Percentiles rank a stretch among this genome's conserved stretches.
These are phyloP conservation scores for Polyporus arcularius DNA, from an alignment of 768 basidiomycete genomes.

Conservation along the genomic window DNA sequence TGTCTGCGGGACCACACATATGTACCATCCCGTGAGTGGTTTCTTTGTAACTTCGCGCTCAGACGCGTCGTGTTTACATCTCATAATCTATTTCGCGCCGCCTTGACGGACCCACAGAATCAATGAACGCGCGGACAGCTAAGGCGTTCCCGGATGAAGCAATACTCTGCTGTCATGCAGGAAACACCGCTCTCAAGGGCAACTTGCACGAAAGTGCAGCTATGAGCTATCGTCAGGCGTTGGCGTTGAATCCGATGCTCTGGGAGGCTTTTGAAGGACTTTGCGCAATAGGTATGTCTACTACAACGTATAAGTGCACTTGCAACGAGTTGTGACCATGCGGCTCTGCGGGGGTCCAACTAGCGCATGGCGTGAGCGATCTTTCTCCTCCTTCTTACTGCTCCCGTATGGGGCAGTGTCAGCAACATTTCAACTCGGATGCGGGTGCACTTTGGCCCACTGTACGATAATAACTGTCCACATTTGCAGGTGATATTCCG, in stretches of 20 bases:
- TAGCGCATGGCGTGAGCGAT: too few relatives aligned
- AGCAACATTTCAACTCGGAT: too few relatives aligned
- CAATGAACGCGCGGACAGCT: constrained; percentile 53
- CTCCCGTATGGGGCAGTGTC: too few relatives aligned
- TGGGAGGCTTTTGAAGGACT: constrained; percentile 95
- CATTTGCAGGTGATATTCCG: constrained; percentile 58
- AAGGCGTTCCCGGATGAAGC: constrained; percentile 71
- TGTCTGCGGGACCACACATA: constrained; percentile 55
- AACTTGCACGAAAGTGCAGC: constrained; percentile 77
- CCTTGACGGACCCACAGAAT: constrained; percentile 42
- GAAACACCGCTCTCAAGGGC: constrained; percentile 74
- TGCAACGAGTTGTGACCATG: neutral
- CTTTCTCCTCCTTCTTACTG: too few relatives aligned
- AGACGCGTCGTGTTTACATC: constrained; percentile 7
- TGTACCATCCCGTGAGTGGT: constrained; percentile 57
- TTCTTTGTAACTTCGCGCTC: constrained; percentile 2
- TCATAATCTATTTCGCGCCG: constrained; percentile 6
- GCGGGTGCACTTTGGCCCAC: neutral
- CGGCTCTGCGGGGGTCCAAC: too few relatives aligned
- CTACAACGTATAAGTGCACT: neutral
- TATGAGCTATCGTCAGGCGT: constrained; percentile 67
- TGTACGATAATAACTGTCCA: constrained; percentile 7
- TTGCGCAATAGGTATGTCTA: constrained; percentile 66
- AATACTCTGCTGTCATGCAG: constrained; percentile 74
- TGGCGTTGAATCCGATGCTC: constrained; percentile 73